Conservation (phyloP, 1,284 basidiomycete species). For the Cystobasidium slooffiae region DNA sequence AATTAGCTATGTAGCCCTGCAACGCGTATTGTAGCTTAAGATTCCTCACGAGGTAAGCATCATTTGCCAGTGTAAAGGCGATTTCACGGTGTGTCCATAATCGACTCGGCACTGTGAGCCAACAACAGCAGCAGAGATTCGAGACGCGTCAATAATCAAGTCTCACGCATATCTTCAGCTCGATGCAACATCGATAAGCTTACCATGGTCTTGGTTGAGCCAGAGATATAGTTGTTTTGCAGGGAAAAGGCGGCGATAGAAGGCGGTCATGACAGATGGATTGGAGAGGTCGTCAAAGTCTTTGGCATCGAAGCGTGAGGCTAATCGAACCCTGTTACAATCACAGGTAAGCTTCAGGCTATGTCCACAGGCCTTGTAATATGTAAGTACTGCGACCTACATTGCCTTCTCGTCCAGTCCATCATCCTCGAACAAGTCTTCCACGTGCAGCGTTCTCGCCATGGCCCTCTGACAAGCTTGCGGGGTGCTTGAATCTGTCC, state of each 20-base stretch:
- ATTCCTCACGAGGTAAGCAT: constrained; percentile 71
- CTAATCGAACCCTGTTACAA: constrained; percentile 29
- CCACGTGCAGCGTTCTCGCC: constrained; percentile 29
- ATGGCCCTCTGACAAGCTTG: neutral
- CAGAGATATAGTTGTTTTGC: constrained; percentile 92
- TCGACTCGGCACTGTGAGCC: constrained; percentile 60
- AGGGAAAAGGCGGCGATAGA: constrained; percentile 90
- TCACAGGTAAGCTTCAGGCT: neutral
- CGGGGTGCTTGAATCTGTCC: neutral
- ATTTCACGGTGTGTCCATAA: constrained; percentile 93
- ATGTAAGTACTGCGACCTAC: neutral
- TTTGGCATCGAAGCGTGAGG: constrained; percentile 40
- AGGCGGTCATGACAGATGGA: constrained; percentile 77
- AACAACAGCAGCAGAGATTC: neutral
- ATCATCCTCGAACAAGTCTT: constrained; percentile 41
- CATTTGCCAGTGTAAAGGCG: constrained; percentile 89
- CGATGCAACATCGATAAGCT: constrained; percentile 37
- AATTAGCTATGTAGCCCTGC: neutral
- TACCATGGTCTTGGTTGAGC: constrained; percentile 85
- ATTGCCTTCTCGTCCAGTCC: constrained; percentile 40
- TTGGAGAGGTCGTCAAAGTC: constrained; percentile 59
- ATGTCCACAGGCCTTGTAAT: neutral
- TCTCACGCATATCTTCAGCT: neutral
- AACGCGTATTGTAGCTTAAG: neutral
- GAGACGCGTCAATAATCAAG: constrained; percentile 7